phyloP scores from a whole-genome alignment of 768 basidiomycete species.

The Panellus pusillus region DNA sequence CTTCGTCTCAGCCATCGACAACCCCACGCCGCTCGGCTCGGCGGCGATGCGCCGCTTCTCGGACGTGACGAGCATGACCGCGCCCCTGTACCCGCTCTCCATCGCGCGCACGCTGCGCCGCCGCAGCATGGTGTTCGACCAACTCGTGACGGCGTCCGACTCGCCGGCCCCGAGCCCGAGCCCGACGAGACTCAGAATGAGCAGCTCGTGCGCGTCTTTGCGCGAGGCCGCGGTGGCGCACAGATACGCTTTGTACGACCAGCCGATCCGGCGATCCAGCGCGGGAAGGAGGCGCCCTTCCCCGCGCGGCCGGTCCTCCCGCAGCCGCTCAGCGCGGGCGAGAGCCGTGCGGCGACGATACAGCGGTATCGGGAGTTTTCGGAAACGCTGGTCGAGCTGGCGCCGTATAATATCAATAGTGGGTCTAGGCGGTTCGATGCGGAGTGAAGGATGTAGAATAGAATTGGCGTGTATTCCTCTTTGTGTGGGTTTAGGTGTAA shows the following conservation, averaged over 20 bases:
- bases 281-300: constrained; percentile 20
- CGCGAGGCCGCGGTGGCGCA: not conserved
- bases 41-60: constrained; percentile 10
- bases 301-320: constrained; percentile 10
- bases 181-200: constrained; percentile 2
- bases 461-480: too few relatives aligned
- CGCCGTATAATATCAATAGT: constrained; percentile 13
- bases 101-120: constrained; percentile 10
- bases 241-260: constrained; percentile 15
- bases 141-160: not conserved
- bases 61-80: constrained; percentile 18
- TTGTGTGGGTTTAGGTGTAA: too few relatives aligned
- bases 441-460: not conserved
- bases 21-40: constrained; percentile 12
- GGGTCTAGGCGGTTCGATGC: not conserved
- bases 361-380: constrained; percentile 22
- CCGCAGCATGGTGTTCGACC: constrained; percentile 16
- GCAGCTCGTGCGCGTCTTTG: constrained; percentile 11
- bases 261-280: constrained; percentile 6
- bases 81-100: constrained; percentile 15
- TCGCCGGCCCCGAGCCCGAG: not conserved
- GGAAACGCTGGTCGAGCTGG: constrained; percentile 17
- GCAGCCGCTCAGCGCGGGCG: constrained; percentile 11
- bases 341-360: constrained; percentile 18
- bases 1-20: constrained; percentile 14